Evolutionary conservation across 106 monocot species (phyloP).

Genomic region (Allium sativum): DNA sequence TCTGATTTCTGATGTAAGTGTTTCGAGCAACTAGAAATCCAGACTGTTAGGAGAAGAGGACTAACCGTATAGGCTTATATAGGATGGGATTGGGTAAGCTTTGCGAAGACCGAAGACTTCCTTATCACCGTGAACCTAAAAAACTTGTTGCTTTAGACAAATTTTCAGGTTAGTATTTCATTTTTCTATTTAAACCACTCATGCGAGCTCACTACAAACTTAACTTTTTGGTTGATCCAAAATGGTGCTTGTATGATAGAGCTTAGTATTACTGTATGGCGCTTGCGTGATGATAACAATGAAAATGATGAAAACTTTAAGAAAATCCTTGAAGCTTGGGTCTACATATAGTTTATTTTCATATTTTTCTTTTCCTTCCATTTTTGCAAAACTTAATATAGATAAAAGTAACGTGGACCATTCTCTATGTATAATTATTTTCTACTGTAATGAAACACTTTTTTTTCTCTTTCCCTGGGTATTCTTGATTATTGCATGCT

Average conservation of each 20-base stretch:
- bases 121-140: slow-evolving; percentile 88
- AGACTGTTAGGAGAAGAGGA: too few relatives aligned
- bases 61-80: too few relatives aligned
- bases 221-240: neutral
- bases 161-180: slow-evolving; percentile 49
- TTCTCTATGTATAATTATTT: too few relatives aligned
- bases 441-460: too few relatives aligned
- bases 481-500: too few relatives aligned
- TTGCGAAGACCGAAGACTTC: slow-evolving; percentile 88
- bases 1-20: too few relatives aligned
- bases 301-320: slow-evolving; percentile 74
- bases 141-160: slow-evolving; percentile 62
- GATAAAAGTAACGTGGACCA: too few relatives aligned
- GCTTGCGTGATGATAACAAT: slow-evolving; percentile 47
- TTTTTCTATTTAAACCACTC: neutral
- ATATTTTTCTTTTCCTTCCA: too few relatives aligned
- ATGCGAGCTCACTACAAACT: neutral
- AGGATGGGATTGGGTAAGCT: slow-evolving; percentile 78
- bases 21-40: too few relatives aligned
- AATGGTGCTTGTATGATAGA: slow-evolving; percentile 30
- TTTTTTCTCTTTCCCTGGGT: too few relatives aligned
- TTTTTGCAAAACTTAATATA: too few relatives aligned
- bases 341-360: slow-evolving; percentile 57
- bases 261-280: slow-evolving; percentile 76
- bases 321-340: slow-evolving; percentile 81